phyloP scores from a whole-genome alignment of 2,329 filamentous ascomycete genomes.

The Monosporascus sp. region DNA sequence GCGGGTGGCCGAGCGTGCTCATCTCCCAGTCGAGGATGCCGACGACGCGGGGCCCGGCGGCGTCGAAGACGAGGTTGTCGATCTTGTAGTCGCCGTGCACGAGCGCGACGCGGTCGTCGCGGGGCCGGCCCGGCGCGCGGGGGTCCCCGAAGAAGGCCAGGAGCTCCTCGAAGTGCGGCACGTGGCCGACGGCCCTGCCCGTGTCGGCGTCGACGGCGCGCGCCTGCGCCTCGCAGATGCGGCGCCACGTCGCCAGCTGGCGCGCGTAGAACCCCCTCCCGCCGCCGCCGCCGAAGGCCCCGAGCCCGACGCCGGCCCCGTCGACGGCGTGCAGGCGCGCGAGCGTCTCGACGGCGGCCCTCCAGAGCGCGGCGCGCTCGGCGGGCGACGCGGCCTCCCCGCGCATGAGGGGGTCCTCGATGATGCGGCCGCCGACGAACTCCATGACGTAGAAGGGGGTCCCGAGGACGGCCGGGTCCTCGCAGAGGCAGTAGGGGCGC shows the following conservation, averaged over 20 bases:
- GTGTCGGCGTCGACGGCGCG: constrained; percentile 71
- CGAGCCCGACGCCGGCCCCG: constrained; percentile 60
- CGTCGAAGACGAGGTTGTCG: constrained; percentile 84
- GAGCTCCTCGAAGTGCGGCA: constrained; percentile 79
- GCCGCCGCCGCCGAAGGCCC: constrained; percentile 62
- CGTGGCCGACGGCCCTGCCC: constrained; percentile 66
- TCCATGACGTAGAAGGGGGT: constrained; percentile 98
- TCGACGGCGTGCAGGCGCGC: constrained; percentile 78
- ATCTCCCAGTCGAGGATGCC: constrained; percentile 98
- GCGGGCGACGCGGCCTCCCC: constrained; percentile 49
- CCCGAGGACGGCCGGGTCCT: constrained; percentile 73
- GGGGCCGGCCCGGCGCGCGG: constrained; percentile 56
- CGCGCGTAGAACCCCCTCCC: constrained; percentile 70
- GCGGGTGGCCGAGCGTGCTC: constrained; percentile 93
- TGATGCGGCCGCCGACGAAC: constrained; percentile 88
- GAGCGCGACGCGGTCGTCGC: constrained; percentile 74
- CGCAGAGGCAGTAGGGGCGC: constrained; percentile 76
- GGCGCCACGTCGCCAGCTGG: constrained; percentile 77
- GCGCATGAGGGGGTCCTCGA: constrained; percentile 81
- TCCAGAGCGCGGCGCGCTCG: constrained; percentile 78
- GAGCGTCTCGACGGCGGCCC: constrained; percentile 73
- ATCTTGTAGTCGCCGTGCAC: constrained; percentile 98
- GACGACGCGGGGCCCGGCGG: constrained; percentile 80
- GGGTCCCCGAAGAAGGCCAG: constrained; percentile 68
- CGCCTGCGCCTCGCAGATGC: constrained; percentile 74